Evolutionary conservation across 768 basidiomycete genomes (phyloP).

Genomic region (Nidula microcarpa): DNA sequence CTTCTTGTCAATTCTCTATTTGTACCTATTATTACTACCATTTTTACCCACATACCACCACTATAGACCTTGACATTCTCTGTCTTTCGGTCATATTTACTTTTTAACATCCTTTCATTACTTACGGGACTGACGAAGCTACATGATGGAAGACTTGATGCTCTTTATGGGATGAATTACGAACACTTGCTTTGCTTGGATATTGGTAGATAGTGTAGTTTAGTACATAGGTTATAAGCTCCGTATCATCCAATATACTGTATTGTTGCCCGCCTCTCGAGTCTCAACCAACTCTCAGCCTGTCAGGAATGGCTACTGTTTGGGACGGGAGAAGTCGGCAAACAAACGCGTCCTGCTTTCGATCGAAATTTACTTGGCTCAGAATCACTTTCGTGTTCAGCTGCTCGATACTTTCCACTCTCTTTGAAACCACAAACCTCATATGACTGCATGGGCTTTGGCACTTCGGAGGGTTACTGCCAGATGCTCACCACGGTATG

Average conservation of each 20-base stretch:
- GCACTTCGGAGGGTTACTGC: too few species aligned
- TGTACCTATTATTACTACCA: constrained; percentile 20
- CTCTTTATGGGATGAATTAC: constrained; percentile 23
- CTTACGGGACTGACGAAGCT: constrained; percentile 13
- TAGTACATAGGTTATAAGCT: constrained; percentile 11
- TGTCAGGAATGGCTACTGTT: too few species aligned
- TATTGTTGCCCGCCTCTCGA: neutral
- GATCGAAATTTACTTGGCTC: too few species aligned
- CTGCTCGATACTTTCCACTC: too few species aligned
- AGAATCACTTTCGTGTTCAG: too few species aligned
- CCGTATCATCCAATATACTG: constrained; percentile 10
- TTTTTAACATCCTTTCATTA: constrained; percentile 3
- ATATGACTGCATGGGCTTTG: too few species aligned
- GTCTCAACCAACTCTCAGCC: too few species aligned
- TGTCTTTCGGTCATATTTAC: constrained; percentile 5
- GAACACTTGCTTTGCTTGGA: constrained; percentile 12
- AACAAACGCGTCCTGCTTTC: too few species aligned
- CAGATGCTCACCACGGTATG: neutral
- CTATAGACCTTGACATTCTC: neutral
- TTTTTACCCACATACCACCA: neutral
- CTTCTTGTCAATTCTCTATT: constrained; percentile 29
- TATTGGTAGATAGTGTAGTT: constrained; percentile 34
- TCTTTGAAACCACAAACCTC: too few species aligned
- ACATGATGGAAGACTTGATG: constrained; percentile 22
- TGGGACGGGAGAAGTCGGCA: too few species aligned